Evolutionary conservation across 768 basidiomycete species (phyloP).

Genomic region (Neoboletus subvelutipes): DNA sequence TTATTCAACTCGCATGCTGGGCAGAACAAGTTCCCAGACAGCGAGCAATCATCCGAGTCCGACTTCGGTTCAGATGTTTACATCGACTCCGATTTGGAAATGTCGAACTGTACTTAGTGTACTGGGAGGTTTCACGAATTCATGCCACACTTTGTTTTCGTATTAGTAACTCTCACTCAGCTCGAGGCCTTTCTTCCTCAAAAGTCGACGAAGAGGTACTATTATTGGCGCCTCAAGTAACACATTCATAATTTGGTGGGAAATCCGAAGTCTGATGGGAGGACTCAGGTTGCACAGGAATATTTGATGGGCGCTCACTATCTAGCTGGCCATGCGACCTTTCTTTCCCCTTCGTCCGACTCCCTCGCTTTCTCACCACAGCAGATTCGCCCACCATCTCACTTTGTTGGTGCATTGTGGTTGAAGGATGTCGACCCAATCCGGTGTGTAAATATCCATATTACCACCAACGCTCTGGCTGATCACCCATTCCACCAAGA

Average conservation of each 20-base stretch:
- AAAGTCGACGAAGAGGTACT: background rate
- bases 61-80: no score
- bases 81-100: no score
- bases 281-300: background rate
- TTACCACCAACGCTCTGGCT: background rate
- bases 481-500: background rate
- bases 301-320: background rate
- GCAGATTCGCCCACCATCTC: background rate
- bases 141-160: no score
- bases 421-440: slow-evolving; percentile 2
- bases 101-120: no score
- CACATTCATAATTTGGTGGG: background rate
- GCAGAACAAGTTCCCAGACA: no score
- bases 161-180: background rate
- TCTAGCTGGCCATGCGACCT: background rate
- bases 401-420: no score
- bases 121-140: no score
- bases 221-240: background rate
- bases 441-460: background rate
- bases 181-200: background rate
- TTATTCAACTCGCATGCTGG: no score
- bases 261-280: background rate
- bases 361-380: background rate
- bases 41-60: no score
- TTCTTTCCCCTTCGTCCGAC: background rate